Percentiles rank a stretch among this genome's conserved stretches.
phyloP scores from a whole-genome alignment of 1,139 yeast species.

The Candida sanyaensis region DNA sequence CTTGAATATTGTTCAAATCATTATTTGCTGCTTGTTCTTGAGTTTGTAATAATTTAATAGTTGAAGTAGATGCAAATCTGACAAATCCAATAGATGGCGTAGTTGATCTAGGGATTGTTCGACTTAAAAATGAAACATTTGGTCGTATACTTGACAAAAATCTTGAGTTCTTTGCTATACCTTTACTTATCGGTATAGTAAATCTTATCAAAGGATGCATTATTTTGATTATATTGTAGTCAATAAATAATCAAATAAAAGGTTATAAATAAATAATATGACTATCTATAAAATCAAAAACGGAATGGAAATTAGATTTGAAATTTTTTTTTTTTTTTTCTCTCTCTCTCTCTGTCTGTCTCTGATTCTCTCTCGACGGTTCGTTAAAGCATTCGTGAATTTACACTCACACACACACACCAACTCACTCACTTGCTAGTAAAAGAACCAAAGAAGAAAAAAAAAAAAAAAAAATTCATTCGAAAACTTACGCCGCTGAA shows the following conservation, averaged over 20 bases:
- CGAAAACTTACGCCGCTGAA: constrained; percentile 1
- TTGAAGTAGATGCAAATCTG: constrained; percentile 15
- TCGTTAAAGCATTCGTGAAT: not conserved
- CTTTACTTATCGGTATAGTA: constrained; percentile 4
- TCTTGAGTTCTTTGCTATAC: not conserved
- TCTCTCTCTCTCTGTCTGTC: not conserved
- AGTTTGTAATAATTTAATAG: constrained; percentile 51
- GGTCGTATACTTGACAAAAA: not conserved
- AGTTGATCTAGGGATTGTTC: not conserved
- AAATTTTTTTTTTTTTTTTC: not conserved
- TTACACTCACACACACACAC: too few relatives aligned
- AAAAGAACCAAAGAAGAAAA: not conserved
- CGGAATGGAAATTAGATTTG: not conserved
- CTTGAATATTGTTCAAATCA: constrained; percentile 62
- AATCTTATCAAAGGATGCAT: constrained; percentile 4
- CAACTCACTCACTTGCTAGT: not conserved
- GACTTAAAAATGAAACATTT: not conserved
- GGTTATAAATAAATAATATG: too few relatives aligned
- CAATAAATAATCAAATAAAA: too few relatives aligned
- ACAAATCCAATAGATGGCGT: not conserved
- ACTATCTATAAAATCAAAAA: too few relatives aligned
- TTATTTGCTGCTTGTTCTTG: constrained; percentile 84
- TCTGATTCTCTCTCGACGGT: not conserved
- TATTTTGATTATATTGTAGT: too few relatives aligned
- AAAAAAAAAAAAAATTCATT: not conserved